Percentiles rank a stretch among this genome's conserved stretches.
Conservation (phyloP, 495 filamentous ascomycete species). For the Trichoderma asperelloides region DNA sequence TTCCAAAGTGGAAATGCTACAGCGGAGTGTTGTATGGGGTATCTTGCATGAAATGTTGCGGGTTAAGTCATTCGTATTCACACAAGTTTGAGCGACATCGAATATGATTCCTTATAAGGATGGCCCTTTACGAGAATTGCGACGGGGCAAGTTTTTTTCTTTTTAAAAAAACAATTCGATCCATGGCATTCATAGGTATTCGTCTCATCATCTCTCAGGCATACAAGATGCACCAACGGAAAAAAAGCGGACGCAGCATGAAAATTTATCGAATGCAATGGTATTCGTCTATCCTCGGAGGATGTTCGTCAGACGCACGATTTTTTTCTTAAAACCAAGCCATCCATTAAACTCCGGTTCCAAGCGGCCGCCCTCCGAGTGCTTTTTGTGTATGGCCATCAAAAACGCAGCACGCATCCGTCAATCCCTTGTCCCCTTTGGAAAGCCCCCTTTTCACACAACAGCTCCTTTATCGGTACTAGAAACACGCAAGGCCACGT, state of each 20-base stretch:
- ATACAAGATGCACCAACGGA: not conserved
- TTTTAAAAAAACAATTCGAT: not conserved
- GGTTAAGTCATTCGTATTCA: not conserved
- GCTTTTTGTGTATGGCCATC: slow-evolving; percentile 7
- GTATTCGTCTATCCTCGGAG: slow-evolving; percentile 13
- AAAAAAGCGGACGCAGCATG: not conserved
- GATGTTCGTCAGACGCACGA: slow-evolving; percentile 11
- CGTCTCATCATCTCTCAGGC: not conserved
- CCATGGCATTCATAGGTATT: not conserved
- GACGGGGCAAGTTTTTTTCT: not conserved
- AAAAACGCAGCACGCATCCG: not conserved
- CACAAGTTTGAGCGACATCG: not conserved
- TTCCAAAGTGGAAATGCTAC: not conserved
- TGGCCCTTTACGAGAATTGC: not conserved
- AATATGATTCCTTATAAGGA: not conserved
- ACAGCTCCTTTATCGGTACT: slow-evolving; percentile 10
- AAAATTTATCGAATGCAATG: slow-evolving; percentile 11
- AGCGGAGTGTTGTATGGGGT: not conserved
- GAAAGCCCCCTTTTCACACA: not conserved
- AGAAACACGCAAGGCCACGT: not conserved
- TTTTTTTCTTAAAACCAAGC: slow-evolving; percentile 8
- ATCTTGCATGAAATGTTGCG: not conserved
- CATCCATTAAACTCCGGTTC: slow-evolving; percentile 12
- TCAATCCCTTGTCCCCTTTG: slow-evolving; percentile 1
- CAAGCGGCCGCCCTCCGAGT: slow-evolving; percentile 11